Conservation (phyloP, 1,284 basidiomycete species). For the Ganoderma leucocontextum region DNA sequence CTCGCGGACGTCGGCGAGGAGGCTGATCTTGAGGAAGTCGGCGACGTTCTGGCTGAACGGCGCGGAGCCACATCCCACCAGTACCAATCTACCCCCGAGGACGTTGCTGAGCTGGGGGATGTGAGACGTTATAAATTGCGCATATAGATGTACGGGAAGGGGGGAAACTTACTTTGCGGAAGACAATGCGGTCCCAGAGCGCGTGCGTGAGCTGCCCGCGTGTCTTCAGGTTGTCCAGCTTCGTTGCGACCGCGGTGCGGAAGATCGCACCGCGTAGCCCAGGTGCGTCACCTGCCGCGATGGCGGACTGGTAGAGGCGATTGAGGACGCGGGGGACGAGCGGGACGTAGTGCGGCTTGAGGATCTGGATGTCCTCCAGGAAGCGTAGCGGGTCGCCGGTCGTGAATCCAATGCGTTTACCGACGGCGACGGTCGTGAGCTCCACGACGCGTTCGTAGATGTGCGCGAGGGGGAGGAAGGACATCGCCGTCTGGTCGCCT, state of each 20-base stretch:
- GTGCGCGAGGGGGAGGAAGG: constrained; percentile 88
- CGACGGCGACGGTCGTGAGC: constrained; percentile 62
- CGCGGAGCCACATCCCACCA: constrained; percentile 84
- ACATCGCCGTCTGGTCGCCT: constrained; percentile 59
- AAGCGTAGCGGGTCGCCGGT: constrained; percentile 90
- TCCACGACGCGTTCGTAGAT: constrained; percentile 84
- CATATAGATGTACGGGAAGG: not conserved
- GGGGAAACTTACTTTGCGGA: constrained; percentile 79
- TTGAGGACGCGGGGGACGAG: constrained; percentile 90
- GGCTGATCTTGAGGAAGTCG: constrained; percentile 85
- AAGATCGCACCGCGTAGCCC: constrained; percentile 90
- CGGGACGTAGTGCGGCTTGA: constrained; percentile 87
- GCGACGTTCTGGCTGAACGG: constrained; percentile 84
- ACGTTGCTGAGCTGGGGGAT: constrained; percentile 57
- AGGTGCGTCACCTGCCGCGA: constrained; percentile 80
- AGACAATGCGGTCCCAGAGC: constrained; percentile 92
- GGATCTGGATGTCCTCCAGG: constrained; percentile 88
- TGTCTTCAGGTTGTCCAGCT: constrained; percentile 79
- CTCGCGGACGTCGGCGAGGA: constrained; percentile 80
- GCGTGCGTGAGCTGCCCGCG: constrained; percentile 82
- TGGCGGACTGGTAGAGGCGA: constrained; percentile 82
- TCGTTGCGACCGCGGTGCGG: constrained; percentile 81
- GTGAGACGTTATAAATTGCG: not conserved
- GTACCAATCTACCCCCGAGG: constrained; percentile 79
- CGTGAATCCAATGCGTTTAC: constrained; percentile 87